Evolutionary conservation across 768 basidiomycete species (phyloP), one percentile per base, ranked within the genome.

Genomic region (Tulasnella sp.): DNA sequence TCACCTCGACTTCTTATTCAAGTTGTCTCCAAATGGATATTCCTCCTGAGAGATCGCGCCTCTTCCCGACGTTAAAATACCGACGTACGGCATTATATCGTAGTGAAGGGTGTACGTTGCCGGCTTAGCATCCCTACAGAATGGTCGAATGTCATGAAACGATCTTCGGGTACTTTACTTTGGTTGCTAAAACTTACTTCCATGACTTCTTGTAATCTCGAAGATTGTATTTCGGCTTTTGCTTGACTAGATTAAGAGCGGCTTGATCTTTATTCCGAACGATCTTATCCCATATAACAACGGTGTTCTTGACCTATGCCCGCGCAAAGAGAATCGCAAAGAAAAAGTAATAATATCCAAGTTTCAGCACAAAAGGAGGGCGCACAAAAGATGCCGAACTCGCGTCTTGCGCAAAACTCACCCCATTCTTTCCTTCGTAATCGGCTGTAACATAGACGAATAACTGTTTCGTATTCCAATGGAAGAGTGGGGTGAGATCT

Each of bases 381-480:
- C n/a, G n/a, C n/a, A n/a, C n/a, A n/a, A n/a, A n/a, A n/a, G n/a
- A n/a, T n/a, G n/a, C n/a, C n/a, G n/a, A n/a, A 35, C 12, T 12
- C 34, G 16, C 12, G 34, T 12, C 34, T 35, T 35, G 34, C 12
- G 16, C 34, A 12, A 35, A 16, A 65, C 84, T 67, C 62, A 89
- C 89, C 41, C 85, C 79, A 63, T 81, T 67, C n/a, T n/a, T n/a
- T n/a, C 64, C 48, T 79, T 83, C 29, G 71, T 72, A 92, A 63
- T 92, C 87, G 0, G 85, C 90, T 58, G 80, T 76, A 29, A 93
- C 73, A 60, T 86, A 90, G 10, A 92, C 64, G 63, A 93, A 92
- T 9, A 93, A 61, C 62, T 93, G 90, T 65, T 93, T 93, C n/a
- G 90, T 92, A 65, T 93, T 93, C 89, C 89, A 93, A 66, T 91